Conservation (phyloP, 1,284 basidiomycete genomes). For the Ustilago shanxiensis region DNA sequence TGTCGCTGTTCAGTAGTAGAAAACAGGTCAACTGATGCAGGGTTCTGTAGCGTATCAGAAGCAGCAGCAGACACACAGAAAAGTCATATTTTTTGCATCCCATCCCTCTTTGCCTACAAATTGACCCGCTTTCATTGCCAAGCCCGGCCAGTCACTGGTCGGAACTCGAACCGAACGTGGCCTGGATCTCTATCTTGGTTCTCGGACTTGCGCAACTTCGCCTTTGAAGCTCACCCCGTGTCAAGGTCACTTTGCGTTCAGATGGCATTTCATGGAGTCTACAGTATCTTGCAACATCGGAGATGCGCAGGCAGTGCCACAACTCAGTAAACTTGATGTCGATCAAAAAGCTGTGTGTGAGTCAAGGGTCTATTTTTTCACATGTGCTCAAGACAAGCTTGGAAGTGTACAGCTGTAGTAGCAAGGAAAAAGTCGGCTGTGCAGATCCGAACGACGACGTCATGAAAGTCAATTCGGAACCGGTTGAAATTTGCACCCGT, state of each 20-base stretch:
- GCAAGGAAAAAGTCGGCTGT: neutral
- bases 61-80: no score
- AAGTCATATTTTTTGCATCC: no score
- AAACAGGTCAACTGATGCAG: constrained; percentile 33
- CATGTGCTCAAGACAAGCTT: neutral
- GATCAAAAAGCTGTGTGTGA: no score
- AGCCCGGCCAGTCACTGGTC: neutral
- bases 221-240: no score
- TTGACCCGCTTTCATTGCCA: neutral
- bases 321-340: no score
- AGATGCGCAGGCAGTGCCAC: neutral
- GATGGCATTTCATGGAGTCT: no score
- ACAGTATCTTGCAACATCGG: neutral
- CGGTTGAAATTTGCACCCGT: neutral
- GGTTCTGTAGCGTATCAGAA: constrained; percentile 13
- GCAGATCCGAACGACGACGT: constrained; percentile 5
- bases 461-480: neutral
- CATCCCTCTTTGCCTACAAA: neutral
- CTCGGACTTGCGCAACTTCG: neutral
- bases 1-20: constrained; percentile 14
- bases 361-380: neutral
- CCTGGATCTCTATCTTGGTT: neutral
- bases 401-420: neutral
- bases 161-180: neutral
- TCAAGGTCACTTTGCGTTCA: no score